Base-by-base conservation (phyloP, 345 rosid species). In the Populus alba region DNA sequence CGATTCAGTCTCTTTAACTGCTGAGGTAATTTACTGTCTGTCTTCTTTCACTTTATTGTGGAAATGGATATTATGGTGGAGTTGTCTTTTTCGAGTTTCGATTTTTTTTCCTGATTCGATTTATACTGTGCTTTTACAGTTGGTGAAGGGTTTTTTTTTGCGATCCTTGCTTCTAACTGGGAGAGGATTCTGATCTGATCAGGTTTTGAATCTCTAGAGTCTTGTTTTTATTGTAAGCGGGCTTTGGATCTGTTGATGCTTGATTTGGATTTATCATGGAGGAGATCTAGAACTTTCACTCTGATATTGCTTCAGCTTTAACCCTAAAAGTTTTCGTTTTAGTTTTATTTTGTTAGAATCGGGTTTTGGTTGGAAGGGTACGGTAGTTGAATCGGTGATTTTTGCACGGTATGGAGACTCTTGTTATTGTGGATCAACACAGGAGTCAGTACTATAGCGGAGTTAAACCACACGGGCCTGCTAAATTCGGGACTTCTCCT, bases 391-490 rank as follows among this genome's bases (percentile, higher is more conserved):
- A 38, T 70, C 33, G 35, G 83, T 79, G 66, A 74, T 2, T 61
- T 70, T 81, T 84, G 78, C 66, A 65, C 25, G n/a, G 55, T 69
- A 96, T 96, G 99, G 98, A 89, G 90, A 91, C 91, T 51, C 93
- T 96, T 74, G 88, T 93, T 80, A 89, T 84, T 75, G 85, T 85
- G 37, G 88, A 87, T 53, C 92, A 92, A 80, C 92, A 92, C 76
- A 87, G 87, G 86, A 87, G 87, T 75, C 95, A 86, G 73, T 92
- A 85, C 77, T 84, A 79, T 80, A 74, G 82, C 69, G 82, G 85
- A 85, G 78, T 87, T 49, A 89, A 81, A 72, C 73, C 87, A 17
- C 65, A 85, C 25, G 85, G 82, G 13, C 77, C 87, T 66, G 92
- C 76, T 57, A 77, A 88, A 65, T 85, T 81, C 55, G 85, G 81